Base-by-base conservation (phyloP, 2,329 filamentous ascomycete genomes). In the Aspergillus ochraceoroseus region DNA sequence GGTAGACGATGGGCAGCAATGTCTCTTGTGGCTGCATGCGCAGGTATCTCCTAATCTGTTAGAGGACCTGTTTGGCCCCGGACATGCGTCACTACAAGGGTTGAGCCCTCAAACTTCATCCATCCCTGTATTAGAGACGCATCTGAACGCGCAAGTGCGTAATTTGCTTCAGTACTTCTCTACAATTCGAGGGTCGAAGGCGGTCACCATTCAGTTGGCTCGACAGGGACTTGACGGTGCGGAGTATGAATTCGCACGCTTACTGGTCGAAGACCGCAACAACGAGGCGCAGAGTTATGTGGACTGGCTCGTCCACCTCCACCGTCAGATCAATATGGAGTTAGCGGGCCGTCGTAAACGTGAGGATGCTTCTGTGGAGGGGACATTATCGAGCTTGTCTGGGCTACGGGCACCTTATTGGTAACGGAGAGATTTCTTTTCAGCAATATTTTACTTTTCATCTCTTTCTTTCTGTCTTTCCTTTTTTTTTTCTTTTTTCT, bases 281-380 rank as follows among this genome's bases (percentile, higher is more conserved):
- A 95, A 95, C 53, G 92, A 98, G 70, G 92, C 92, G 23, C 89
- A 94, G 68, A 94, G 86, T 61, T 98, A 96, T 66, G 92, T 96
- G 22, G 92, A 98, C 68, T 98, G 92, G 92, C 73, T 98, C 57
- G 92, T 98, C 43, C 86, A 95, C 65, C 76, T 96, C 48, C 92
- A 98, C 67, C 83, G 90, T 55, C 82, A 85, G 53, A 92, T 98
- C 50, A 89, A 95, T 62, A 73, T 95, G 49, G 92, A 98, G 76
- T 63, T 79, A 52, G 71, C 73, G 32, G 70, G 70, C 23, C 70
- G 72, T 47, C 63, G 69, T 36, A 71, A 70, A 53, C 68, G 66
- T 44, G 68, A 71, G n/a, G 68, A 71, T 27, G 57, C 60, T 9
- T 52, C 56, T 27, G 55, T 55, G 9, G 68, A 71, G 44, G 58